Evolutionary conservation across 371 early-diverging fungal species (phyloP), one percentile per base, ranked within the genome.

Genomic region (Mortierella sp.): DNA sequence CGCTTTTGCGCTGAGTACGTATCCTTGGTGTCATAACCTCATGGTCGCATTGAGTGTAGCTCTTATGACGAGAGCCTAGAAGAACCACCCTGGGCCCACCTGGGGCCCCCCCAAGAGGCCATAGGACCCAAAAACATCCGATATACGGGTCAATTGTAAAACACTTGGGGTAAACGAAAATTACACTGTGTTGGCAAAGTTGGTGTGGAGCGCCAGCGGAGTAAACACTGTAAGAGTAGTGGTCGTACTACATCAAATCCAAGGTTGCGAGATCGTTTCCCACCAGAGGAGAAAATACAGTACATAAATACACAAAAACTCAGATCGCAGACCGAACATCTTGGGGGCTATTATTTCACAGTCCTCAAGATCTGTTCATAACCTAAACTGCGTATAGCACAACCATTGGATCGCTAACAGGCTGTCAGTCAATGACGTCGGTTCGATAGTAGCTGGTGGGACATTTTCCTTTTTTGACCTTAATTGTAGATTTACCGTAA

Each of bases 351-450:
- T 28, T 22, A 10, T 18, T 22, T 40, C 51, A 30, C 66, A 26
- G 26, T 22, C 58, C 68, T 22, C 49, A 35, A 18, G 70, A 69
- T 55, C 60, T 61, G 60, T 49, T 61, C 55, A 11, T 39, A 69
- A 45, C 68, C 55, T 40, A 52, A 61, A 35, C 70, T 69, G 70
- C 70, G 70, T 28, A 69, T 55, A 69, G 16, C 55, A 18, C 35
- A 62, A 20, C 62, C 70, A 22, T 69, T 35, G 70, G 49, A 69
- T 69, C 70, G 70, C 70, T 69, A 62, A 69, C 70, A 62, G 54
- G 63, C 43, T 62, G 62, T 49, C 62, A 61, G 62, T 69, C 70
- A 69, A 69, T 69, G 62, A 49, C 62, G 63, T 49, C 54, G 28
- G 62, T 69, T 62, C 39, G 70, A 69, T 69, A 69, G 70, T 69